These are phyloP conservation scores for Lactifluus volemus DNA, from an alignment of 768 basidiomycete genomes.

Conservation along the genomic window DNA sequence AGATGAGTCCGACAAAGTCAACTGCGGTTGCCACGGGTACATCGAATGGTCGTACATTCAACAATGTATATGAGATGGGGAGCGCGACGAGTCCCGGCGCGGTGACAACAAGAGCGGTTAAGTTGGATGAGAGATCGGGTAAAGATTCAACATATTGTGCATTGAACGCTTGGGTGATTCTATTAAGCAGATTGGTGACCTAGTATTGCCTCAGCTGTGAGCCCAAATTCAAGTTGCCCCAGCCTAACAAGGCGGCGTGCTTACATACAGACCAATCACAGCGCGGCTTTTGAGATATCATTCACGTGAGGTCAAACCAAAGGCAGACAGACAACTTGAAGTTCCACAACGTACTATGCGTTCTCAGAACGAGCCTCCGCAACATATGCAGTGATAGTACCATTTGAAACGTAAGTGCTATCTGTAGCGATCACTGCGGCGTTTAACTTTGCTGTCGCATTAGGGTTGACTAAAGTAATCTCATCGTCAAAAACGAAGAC, in stretches of 20 bases:
- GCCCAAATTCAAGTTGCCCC: not conserved
- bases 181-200: slow-evolving; percentile 29
- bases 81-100: slow-evolving; percentile 43
- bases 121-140: slow-evolving; percentile 21
- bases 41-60: slow-evolving; percentile 51
- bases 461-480: slow-evolving; percentile 27
- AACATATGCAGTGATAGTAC: slow-evolving; percentile 35
- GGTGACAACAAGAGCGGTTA: slow-evolving; percentile 31
- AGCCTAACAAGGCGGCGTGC: not conserved
- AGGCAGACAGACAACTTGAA: not conserved
- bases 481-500: slow-evolving; percentile 25
- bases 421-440: slow-evolving; percentile 25
- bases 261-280: not conserved
- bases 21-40: slow-evolving; percentile 35
- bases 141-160: slow-evolving; percentile 28
- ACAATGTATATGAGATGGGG: slow-evolving; percentile 40
- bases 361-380: slow-evolving; percentile 50
- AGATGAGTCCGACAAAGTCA: slow-evolving; percentile 28
- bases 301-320: not conserved
- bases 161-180: slow-evolving; percentile 31
- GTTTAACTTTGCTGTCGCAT: slow-evolving; percentile 22
- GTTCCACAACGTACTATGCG: slow-evolving; percentile 34
- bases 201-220: not conserved
- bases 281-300: not conserved
- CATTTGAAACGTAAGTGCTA: slow-evolving; percentile 34